Base-by-base conservation (phyloP, 495 filamentous ascomycete genomes). In the Hypoxylon perforatum region DNA sequence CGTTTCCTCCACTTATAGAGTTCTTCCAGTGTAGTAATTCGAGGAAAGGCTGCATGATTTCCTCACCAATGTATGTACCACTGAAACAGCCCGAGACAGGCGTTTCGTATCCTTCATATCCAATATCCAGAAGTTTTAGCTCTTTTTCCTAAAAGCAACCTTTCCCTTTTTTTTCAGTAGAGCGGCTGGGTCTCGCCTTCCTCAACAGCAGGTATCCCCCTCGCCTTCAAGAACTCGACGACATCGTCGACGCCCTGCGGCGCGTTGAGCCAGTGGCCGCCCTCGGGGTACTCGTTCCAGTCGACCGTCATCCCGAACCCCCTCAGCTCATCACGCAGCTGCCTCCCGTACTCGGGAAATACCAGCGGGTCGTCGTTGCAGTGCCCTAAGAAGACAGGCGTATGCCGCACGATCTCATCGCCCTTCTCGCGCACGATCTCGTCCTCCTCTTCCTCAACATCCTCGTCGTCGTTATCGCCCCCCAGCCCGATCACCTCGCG, bases 231-330 rank as follows among this genome's bases (percentile, higher is more conserved):
- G 70, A 86, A 84, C 12, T 49, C 33, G 2, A 84, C 70, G 1
- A 82, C 73, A 74, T 89, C 85, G 54, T 86, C 78, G 19, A 86
- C 72, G 23, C 83, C 81, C 54, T 80, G 67, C 3, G 76, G 76
- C 41, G 75, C 73, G 41, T 86, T 78, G 39, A 86, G 83, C 85
- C 85, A 88, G 67, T 88, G 86, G 1, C 84, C 84, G 2, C 87
- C 77, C 1, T 74, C 77, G 33, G 76, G 36, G 68, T 87, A 89
- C 45, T 76, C 75, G 69, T 77, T 80, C 81, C 82, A 86, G 18
- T 70, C 72, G 22, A 87, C 77, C 39, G 79, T 57, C 62, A 82
- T 73, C 3, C 78, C 82, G 10, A 87, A 73, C 1, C 58, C 52
- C 12, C 53, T 30, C 39, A 88, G 58, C 2, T 75, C 67, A 6